Percentiles rank a stretch among this genome's conserved stretches.
phyloP scores from a whole-genome alignment of 2,329 filamentous ascomycete genomes.

The Fusarium bulbicola region DNA sequence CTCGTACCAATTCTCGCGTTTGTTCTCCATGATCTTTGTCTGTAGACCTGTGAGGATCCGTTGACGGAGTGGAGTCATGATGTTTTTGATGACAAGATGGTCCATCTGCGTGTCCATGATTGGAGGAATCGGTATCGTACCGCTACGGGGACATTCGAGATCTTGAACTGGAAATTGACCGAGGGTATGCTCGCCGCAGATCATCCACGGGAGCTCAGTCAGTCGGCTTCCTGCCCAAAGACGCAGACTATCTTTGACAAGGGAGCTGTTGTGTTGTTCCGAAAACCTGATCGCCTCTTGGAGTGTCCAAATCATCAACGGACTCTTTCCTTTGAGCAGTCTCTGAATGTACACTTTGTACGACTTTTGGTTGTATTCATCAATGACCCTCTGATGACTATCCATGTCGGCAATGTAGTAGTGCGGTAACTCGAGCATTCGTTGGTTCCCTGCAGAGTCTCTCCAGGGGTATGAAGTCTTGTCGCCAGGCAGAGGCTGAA shows the following conservation, averaged over 20 bases:
- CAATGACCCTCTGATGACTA: not conserved
- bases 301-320: not conserved
- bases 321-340: not conserved
- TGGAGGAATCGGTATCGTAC: not conserved
- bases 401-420: not conserved
- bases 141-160: not conserved
- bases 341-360: not conserved
- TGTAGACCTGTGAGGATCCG: not conserved
- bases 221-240: not conserved
- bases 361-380: not conserved
- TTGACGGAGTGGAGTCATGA: not conserved
- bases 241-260: not conserved
- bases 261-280: not conserved
- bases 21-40: not conserved
- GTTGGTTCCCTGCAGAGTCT: not conserved
- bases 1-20: not conserved
- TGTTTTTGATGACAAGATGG: not conserved
- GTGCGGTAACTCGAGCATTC: not conserved
- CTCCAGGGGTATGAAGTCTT: not conserved
- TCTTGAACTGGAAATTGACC: not conserved
- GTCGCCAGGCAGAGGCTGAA: not conserved
- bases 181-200: rapidly evolving
- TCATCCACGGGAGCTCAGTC: not conserved
- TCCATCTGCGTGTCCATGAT: not conserved
- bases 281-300: not conserved